phyloP scores from a whole-genome alignment of 2,329 filamentous ascomycete species.

The Sarocladiaceae sp. region DNA sequence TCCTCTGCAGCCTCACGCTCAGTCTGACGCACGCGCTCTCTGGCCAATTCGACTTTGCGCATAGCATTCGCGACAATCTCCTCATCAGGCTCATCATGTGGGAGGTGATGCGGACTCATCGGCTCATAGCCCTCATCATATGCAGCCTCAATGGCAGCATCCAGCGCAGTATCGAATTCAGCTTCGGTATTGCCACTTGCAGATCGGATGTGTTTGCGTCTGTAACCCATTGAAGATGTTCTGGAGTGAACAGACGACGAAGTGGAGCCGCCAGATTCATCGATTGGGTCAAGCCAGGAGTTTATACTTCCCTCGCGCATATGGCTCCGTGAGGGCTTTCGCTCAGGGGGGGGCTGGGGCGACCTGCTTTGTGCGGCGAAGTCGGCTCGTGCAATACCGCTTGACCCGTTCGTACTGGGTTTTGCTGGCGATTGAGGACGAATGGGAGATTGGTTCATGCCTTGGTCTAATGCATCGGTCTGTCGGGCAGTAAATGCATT shows the following conservation, averaged over 20 bases:
- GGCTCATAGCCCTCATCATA: conserved; percentile 91
- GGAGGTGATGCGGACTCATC: conserved; percentile 45
- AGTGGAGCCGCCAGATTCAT: conserved; percentile 80
- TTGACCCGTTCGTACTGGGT: conserved; percentile 17
- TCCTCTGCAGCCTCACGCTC: conserved; percentile 58
- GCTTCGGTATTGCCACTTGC: conserved; percentile 73
- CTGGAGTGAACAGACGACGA: conserved; percentile 77
- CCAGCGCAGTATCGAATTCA: conserved; percentile 89
- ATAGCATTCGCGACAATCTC: conserved; percentile 52
- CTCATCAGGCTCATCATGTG: conserved; percentile 32
- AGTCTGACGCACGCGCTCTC: conserved; percentile 69
- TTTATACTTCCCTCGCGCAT: conserved; percentile 65
- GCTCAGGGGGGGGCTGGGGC: conserved; percentile 18
- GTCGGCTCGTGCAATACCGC: conserved; percentile 28
- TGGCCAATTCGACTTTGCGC: conserved; percentile 68
- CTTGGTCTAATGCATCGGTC: background rate
- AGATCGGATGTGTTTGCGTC: conserved; percentile 65
- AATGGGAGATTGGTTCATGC: conserved; percentile 65
- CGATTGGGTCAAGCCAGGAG: conserved; percentile 92
- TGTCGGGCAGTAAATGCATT: conserved; percentile 41
- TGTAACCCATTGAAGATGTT: conserved; percentile 64
- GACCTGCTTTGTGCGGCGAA: conserved; percentile 21
- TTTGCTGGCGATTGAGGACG: conserved; percentile 44
- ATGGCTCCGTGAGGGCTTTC: conserved; percentile 25
- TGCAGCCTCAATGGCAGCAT: conserved; percentile 92